These are phyloP conservation scores for Leccinum uliginosum DNA, from an alignment of 768 basidiomycete genomes.

Conservation along the genomic window DNA sequence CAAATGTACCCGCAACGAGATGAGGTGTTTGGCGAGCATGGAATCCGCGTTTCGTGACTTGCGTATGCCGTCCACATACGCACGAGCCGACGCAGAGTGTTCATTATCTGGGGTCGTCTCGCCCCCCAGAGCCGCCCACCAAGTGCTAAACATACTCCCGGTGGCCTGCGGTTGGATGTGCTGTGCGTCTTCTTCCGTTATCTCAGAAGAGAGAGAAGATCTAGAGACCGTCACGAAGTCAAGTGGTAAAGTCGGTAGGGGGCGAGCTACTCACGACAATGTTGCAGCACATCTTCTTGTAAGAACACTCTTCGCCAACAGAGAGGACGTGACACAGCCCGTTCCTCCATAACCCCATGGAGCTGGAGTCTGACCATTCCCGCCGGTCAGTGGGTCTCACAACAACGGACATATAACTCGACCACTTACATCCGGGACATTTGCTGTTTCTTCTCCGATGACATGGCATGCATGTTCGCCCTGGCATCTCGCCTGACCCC, in stretches of 20 bases:
- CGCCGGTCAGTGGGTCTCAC: neutral
- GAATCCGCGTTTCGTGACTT: constrained; percentile 51
- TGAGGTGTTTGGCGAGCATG: constrained; percentile 70
- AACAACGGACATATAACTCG: no score
- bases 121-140: constrained; percentile 71
- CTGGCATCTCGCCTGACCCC: constrained; percentile 69
- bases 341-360: constrained; percentile 28
- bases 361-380: constrained; percentile 12
- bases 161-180: constrained; percentile 62
- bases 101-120: constrained; percentile 37
- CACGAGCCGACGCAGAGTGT: no score
- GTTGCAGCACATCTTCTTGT: constrained; percentile 5
- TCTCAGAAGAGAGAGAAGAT: constrained; percentile 27
- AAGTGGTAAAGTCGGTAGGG: no score
- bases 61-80: no score
- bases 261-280: neutral
- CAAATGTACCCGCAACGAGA: constrained; percentile 80
- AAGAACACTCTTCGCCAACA: neutral
- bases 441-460: constrained; percentile 62
- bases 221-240: constrained; percentile 31
- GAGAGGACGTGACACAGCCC: neutral
- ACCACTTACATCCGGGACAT: constrained; percentile 1
- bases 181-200: constrained; percentile 25
- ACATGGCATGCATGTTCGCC: constrained; percentile 55
- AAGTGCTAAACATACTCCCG: constrained; percentile 71